These are phyloP conservation scores for Candida montana DNA, from an alignment of 805 yeast species.

Conservation along the genomic window DNA sequence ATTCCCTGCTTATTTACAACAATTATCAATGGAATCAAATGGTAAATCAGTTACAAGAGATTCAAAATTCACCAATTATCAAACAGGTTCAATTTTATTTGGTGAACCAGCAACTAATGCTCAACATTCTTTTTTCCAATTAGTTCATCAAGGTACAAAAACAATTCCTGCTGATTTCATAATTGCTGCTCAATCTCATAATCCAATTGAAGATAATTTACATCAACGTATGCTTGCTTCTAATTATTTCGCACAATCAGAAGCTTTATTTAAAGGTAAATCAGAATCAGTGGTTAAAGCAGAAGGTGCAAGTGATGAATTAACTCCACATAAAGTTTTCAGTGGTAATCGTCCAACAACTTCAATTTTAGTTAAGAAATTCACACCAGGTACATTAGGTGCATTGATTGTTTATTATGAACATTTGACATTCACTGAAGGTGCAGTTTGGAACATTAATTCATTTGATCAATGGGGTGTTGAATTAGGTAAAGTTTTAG, in stretches of 20 bases:
- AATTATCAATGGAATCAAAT: constrained; percentile 97
- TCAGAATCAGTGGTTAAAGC: constrained; percentile 73
- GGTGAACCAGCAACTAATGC: constrained; percentile 99
- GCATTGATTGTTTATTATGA: constrained; percentile 97
- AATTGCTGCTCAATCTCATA: constrained; percentile 95
- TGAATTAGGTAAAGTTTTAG: constrained; percentile 96
- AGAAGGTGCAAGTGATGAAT: constrained; percentile 82
- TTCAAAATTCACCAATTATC: constrained; percentile 85
- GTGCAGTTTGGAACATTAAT: constrained; percentile 99
- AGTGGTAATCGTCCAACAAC: constrained; percentile 99
- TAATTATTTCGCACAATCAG: constrained; percentile 97
- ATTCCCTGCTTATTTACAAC: constrained; percentile 99
- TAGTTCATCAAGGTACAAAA: constrained; percentile 98
- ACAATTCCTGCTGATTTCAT: constrained; percentile 96
- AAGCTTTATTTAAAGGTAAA: constrained; percentile 96
- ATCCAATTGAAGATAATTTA: constrained; percentile 89
- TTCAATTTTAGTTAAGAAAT: constrained; percentile 89
- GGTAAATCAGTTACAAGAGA: constrained; percentile 97
- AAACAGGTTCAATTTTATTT: constrained; percentile 91
- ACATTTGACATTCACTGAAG: constrained; percentile 95
- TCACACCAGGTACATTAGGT: constrained; percentile 95
- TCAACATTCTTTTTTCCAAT: constrained; percentile 98
- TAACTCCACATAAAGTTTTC: constrained; percentile 94
- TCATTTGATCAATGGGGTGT: constrained; percentile 99
- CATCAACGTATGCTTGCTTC: constrained; percentile 99